Conservation (phyloP, 768 basidiomycete genomes). For the Gelatoporia subvermispora region DNA sequence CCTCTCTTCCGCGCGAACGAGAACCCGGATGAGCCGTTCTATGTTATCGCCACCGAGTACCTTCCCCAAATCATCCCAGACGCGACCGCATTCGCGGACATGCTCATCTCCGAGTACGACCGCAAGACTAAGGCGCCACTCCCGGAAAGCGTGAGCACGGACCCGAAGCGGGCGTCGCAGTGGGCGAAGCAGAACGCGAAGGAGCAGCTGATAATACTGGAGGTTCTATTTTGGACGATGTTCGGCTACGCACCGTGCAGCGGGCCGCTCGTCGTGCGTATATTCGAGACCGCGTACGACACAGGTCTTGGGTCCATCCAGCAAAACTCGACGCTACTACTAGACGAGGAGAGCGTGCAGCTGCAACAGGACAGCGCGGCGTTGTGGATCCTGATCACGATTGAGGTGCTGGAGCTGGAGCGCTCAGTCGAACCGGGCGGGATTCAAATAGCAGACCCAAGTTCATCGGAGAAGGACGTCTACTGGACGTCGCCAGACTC, state of each 20-base stretch:
- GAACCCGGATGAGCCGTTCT: conserved; percentile 48
- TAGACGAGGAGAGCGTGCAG: conserved; percentile 71
- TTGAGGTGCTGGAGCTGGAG: conserved; percentile 82
- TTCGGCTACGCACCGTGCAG: conserved; percentile 69
- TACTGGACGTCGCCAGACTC: conserved; percentile 60
- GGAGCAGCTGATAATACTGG: conserved; percentile 77
- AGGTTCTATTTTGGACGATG: conserved; percentile 87
- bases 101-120: conserved; percentile 57
- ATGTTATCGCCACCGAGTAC: conserved; percentile 47
- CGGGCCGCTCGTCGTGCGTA: conserved; percentile 54
- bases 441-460: conserved; percentile 46
- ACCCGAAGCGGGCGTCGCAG: conserved; percentile 54
- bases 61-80: conserved; percentile 62
- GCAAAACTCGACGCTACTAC: conserved; percentile 53
- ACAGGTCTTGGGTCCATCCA: conserved; percentile 65
- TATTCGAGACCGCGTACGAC: conserved; percentile 61
- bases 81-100: conserved; percentile 54
- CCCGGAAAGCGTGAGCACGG: conserved; percentile 35
- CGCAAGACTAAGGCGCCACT: conserved; percentile 46
- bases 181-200: conserved; percentile 73
- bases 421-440: conserved; percentile 47
- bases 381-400: conserved; percentile 72
- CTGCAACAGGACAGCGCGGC: conserved; percentile 64
- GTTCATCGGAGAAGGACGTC: conserved; percentile 42
- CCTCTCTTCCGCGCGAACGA: conserved; percentile 72